Conservation (phyloP, 495 filamentous ascomycete species). For the Aspergillus heteromorphus region DNA sequence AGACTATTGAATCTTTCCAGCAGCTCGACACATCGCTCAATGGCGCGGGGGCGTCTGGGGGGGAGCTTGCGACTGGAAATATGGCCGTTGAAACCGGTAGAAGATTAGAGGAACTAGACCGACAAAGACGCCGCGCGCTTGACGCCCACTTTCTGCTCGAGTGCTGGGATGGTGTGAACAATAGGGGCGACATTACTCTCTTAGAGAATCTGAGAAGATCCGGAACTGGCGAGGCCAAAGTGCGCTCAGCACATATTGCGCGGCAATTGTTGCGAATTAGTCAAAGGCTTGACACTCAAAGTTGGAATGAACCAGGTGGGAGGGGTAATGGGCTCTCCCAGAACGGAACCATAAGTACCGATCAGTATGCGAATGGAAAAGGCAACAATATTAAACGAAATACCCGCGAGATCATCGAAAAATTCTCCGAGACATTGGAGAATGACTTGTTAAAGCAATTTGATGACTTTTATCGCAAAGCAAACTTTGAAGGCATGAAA, state of each 20-base stretch:
- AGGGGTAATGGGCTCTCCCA: constrained; percentile 51
- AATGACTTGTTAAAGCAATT: constrained; percentile 95
- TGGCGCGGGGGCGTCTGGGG: constrained; percentile 34
- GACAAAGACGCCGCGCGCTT: constrained; percentile 79
- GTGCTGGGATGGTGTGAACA: constrained; percentile 91
- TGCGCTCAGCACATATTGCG: constrained; percentile 84
- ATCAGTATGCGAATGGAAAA: constrained; percentile 33
- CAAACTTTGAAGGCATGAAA: constrained; percentile 94
- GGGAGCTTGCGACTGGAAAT: constrained; percentile 62
- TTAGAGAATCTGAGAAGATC: constrained; percentile 75
- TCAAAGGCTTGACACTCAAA: constrained; percentile 70
- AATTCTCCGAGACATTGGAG: constrained; percentile 92
- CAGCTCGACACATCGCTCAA: constrained; percentile 76
- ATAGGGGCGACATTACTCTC: constrained; percentile 71
- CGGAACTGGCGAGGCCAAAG: constrained; percentile 77
- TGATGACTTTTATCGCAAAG: constrained; percentile 88
- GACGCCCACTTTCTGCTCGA: constrained; percentile 93
- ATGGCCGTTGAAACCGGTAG: constrained; percentile 94
- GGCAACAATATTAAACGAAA: constrained; percentile 47
- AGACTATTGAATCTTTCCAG: constrained; percentile 86
- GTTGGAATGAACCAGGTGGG: constrained; percentile 58
- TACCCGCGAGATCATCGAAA: constrained; percentile 88
- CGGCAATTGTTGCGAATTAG: constrained; percentile 84
- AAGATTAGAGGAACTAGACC: constrained; percentile 86
- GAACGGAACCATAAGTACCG: constrained; percentile 32